phyloP scores from a whole-genome alignment of 2,329 filamentous ascomycete species.

The Xylariaceae sp. region DNA sequence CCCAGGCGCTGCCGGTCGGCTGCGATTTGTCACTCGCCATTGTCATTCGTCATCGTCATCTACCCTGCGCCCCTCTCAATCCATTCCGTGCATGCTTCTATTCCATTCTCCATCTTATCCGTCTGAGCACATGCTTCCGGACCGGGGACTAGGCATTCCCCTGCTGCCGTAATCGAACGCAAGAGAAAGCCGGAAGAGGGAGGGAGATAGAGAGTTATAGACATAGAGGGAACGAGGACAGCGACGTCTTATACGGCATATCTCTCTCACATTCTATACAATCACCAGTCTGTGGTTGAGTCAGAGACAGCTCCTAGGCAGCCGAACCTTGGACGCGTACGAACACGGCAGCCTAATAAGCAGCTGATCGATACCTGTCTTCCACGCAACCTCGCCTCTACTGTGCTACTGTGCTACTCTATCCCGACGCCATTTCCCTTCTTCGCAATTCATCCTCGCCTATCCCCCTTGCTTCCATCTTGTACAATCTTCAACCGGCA shows the following conservation, averaged over 20 bases:
- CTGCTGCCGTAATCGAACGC: neutral
- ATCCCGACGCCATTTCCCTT: neutral
- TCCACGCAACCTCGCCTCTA: neutral
- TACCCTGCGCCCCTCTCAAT: conserved; percentile 1
- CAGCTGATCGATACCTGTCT: neutral
- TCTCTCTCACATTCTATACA: no score
- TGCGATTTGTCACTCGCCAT: conserved; percentile 2
- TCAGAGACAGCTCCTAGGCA: neutral
- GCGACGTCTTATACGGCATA: no score
- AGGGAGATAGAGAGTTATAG: neutral
- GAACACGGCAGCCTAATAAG: neutral
- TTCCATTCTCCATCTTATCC: neutral
- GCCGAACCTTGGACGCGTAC: neutral
- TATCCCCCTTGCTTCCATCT: neutral
- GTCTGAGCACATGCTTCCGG: neutral
- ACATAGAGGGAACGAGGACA: neutral
- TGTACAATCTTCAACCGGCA: neutral
- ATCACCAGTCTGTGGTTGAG: no score
- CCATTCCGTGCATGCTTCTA: neutral
- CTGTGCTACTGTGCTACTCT: neutral
- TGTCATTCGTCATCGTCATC: conserved; percentile 20
- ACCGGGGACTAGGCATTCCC: neutral
- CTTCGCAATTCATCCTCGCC: conserved; percentile 14
- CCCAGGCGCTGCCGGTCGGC: neutral
- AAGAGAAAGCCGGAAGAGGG: neutral